These are phyloP conservation scores for Solanum pimpinellifolium DNA, from an alignment of 257 asterid genomes.

Conservation along the genomic window DNA sequence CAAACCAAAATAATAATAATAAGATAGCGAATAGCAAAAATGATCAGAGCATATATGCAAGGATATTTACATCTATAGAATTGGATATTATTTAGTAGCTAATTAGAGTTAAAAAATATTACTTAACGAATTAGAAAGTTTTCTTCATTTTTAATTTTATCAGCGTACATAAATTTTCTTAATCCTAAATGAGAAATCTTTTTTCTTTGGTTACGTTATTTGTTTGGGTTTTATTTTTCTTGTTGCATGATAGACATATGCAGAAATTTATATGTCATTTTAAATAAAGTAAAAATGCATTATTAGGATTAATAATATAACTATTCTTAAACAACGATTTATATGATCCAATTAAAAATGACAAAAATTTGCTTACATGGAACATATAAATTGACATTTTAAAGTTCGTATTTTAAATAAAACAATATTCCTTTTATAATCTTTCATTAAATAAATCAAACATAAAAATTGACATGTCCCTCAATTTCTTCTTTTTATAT, in stretches of 20 bases:
- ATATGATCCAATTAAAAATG: neutral
- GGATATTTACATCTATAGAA: neutral
- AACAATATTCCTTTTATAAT: neutral
- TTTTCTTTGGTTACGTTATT: neutral
- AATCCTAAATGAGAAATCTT: too few species aligned
- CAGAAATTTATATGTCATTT: neutral
- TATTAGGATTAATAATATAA: neutral
- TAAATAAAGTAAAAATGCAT: neutral
- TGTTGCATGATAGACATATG: neutral
- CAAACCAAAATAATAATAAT: too few species aligned
- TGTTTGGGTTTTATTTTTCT: neutral
- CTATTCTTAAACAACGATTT: neutral
- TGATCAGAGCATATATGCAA: neutral
- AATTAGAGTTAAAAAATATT: too few species aligned
- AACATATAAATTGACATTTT: neutral
- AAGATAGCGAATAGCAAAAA: too few species aligned
- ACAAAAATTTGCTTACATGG: neutral
- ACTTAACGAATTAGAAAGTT: accelerated
- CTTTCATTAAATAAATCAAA: neutral
- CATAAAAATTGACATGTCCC: neutral
- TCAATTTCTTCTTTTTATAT: neutral
- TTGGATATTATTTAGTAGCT: neutral
- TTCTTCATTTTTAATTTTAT: too few species aligned
- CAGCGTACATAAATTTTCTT: too few species aligned
- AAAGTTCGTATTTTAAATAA: neutral